Evolutionary conservation across 345 rosid species (phyloP), one percentile per base, ranked within the genome.

Genomic region (Excoecaria agallocha): DNA sequence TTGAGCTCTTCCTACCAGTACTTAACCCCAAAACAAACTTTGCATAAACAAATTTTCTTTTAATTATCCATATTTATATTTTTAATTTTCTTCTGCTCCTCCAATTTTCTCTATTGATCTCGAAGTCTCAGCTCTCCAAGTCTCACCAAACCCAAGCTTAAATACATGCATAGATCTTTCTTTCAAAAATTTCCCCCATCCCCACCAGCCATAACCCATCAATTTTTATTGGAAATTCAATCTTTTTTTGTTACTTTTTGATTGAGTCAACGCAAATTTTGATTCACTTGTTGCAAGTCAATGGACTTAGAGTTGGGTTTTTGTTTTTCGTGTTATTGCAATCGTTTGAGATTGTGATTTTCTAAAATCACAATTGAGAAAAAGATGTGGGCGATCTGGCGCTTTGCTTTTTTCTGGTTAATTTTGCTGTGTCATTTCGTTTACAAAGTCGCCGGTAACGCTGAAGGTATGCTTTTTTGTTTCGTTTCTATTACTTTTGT

Each of bases 371-470:
- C 7, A 41, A 16, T 48, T 20, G 17, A 52, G 24, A 15, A 25
- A 12, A 43, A 57, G 66, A 75, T 75, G 72, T 74, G 81, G 78
- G 59, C 59, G 76, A 79, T 83, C 69, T 83, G 83, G 77, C 62
- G 72, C 72, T 75, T 55, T 45, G 77, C 80, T 66, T 78, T 82
- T 71, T 72, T 85, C 22, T 81, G 85, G 78, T 69, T 88, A 35
- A 69, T 87, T 81, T 75, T 87, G 59, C 82, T 85, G 72, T 79
- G 83, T 66, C 80, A 76, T 75, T 80, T 85, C 74, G 73, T 86
- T 72, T 74, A 79, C 68, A 82, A 86, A 76, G 89, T 83, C 51
- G 46, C 87, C 3, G 87, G 89, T 68, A 93, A 93, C 85, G 81
- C 84, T 11, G 98, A 93, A 88, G 98, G 97, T 93, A 46, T 35